These are phyloP conservation scores for Lactuca saligna DNA, from an alignment of 129 eudicot species.

Conservation along the genomic window DNA sequence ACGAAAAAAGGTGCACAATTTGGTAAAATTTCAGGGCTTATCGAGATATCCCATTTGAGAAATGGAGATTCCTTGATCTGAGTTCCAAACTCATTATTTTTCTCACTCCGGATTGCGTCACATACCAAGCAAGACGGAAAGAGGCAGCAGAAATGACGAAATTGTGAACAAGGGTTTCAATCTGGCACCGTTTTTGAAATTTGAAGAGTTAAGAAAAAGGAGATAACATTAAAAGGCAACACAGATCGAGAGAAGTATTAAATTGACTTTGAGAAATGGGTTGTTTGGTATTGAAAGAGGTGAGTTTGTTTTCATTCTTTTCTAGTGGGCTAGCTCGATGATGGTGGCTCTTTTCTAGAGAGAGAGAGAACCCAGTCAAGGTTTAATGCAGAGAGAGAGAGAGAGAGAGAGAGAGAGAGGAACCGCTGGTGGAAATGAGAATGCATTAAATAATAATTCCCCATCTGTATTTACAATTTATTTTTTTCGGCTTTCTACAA, in stretches of 20 bases:
- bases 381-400: not conserved
- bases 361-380: not conserved
- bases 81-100: not conserved
- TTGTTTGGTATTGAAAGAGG: conserved; percentile 13
- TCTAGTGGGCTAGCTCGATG: conserved; percentile 1
- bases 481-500: not conserved
- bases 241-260: conserved; percentile 25
- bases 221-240: conserved; percentile 4
- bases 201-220: not conserved
- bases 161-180: conserved; percentile 9
- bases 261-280: conserved; percentile 28
- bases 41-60: conserved; percentile 11
- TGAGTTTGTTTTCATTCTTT: not conserved
- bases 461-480: not conserved
- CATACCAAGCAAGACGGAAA: not conserved
- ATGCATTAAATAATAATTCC: not conserved
- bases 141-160: not conserved
- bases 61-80: conserved; percentile 1
- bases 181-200: not conserved
- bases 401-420: not conserved
- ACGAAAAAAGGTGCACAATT: not conserved
- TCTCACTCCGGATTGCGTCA: conserved; percentile 1
- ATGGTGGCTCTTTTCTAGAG: not conserved
- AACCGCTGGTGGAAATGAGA: not conserved
- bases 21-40: conserved; percentile 9